Percentiles rank a stretch among this genome's conserved stretches.
These are phyloP conservation scores for Fusarium musae DNA, from an alignment of 2,329 filamentous ascomycete species.

Conservation along the genomic window DNA sequence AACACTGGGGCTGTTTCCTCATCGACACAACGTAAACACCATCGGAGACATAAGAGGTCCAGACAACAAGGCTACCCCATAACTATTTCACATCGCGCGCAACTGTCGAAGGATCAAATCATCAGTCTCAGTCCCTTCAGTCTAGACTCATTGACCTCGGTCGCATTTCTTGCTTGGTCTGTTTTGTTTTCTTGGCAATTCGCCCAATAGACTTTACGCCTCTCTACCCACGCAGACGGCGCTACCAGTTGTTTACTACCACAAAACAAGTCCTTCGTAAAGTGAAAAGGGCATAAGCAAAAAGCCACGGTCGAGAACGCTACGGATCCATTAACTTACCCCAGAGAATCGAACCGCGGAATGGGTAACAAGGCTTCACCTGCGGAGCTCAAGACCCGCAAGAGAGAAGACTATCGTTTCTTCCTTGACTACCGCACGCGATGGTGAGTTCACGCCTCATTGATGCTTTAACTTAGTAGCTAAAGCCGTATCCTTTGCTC, in stretches of 20 bases:
- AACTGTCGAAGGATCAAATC: background rate
- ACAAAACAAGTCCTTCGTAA: background rate
- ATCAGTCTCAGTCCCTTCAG: conserved; percentile 5
- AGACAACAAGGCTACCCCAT: background rate
- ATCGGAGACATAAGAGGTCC: background rate
- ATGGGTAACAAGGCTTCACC: conserved; percentile 33
- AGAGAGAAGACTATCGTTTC: conserved; percentile 79
- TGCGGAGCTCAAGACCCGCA: conserved; percentile 66
- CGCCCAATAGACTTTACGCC: conserved; percentile 18
- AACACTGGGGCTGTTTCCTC: background rate
- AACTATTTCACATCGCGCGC: background rate
- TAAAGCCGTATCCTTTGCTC: background rate
- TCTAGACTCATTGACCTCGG: conserved; percentile 20
- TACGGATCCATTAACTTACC: background rate
- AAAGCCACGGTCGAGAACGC: conserved; percentile 13
- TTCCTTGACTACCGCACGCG: conserved; percentile 84
- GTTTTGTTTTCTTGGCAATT: conserved; percentile 6
- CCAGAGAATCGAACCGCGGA: conserved; percentile 11
- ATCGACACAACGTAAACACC: background rate
- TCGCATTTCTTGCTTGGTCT: conserved; percentile 3
- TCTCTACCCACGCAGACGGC: conserved; percentile 14
- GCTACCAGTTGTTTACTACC: background rate
- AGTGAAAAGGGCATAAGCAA: background rate
- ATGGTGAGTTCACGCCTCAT: conserved; percentile 67
- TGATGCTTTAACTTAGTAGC: background rate